Evolutionary conservation across 2,329 filamentous ascomycete species (phyloP).

Genomic region (Fusarium anguioides): DNA sequence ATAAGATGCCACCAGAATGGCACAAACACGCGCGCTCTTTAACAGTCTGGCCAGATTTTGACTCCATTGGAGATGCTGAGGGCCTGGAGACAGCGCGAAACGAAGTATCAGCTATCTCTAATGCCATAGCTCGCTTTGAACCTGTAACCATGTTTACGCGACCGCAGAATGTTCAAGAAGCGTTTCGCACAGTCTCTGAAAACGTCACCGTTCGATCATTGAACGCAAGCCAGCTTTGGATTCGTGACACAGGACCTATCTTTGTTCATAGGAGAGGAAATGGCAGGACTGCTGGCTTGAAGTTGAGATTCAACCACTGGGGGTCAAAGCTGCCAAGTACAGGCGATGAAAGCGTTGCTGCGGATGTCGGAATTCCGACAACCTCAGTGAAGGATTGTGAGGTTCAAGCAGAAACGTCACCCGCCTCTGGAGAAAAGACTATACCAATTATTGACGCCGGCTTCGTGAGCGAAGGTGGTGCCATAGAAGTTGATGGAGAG

Average conservation of each 20-base stretch:
- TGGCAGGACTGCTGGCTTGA: slow-evolving; percentile 28
- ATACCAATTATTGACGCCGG: slow-evolving; percentile 11
- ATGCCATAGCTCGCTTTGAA: slow-evolving; percentile 43
- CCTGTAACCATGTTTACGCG: slow-evolving; percentile 41
- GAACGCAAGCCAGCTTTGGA: slow-evolving; percentile 42
- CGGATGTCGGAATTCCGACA: neutral
- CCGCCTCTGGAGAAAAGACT: accelerated
- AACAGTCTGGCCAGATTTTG: slow-evolving; percentile 23
- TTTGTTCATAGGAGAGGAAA: slow-evolving; percentile 25
- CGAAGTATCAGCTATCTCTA: slow-evolving; percentile 43
- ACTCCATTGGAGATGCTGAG: slow-evolving; percentile 2
- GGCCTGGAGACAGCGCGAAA: slow-evolving; percentile 1
- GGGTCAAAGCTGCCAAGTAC: slow-evolving; percentile 32
- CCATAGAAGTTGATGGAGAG: slow-evolving; percentile 45
- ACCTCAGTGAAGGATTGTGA: neutral
- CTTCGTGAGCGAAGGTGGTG: slow-evolving; percentile 40
- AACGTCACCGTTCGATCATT: slow-evolving; percentile 12
- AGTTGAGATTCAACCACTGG: slow-evolving; percentile 48
- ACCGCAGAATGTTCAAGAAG: neutral
- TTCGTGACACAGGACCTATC: slow-evolving; percentile 45
- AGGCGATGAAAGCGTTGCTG: slow-evolving; percentile 25
- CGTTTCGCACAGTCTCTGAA: slow-evolving; percentile 2
- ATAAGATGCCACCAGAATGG: slow-evolving; percentile 33
- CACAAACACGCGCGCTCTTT: slow-evolving; percentile 20
- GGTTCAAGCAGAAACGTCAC: neutral